Base-by-base conservation (phyloP, 208 protist genomes). In the Leishmania lainsoni region DNA sequence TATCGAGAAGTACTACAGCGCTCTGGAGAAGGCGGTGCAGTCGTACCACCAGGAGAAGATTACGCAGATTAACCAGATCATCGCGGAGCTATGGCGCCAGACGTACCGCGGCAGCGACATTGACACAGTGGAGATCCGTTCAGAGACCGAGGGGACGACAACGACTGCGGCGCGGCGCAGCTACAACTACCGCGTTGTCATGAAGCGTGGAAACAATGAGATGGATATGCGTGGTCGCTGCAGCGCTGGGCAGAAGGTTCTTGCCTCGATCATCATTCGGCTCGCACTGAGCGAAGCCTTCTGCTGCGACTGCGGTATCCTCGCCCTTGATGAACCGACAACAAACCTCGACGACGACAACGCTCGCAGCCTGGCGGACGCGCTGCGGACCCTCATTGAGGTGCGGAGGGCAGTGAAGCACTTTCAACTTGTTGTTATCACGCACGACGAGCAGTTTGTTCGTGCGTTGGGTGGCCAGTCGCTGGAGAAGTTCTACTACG, bases 351-450 rank as follows among this genome's bases (percentile, higher is more conserved):
- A 99, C 86, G 81, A 97, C 80, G 94, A 98, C 81, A 98, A 98
- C 72, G 91, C 94, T 42, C 90, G 87, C 39, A 93, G 92, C n/a
- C 90, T 98, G 14, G 94, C 93, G 3, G 92, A 94, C 59, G 83
- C 92, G 9, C 86, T 98, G 59, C 90, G 91, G 56, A 81, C 87
- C 10, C 86, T 98, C n/a, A 98, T 98, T 79, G 83, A 95, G 66
- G 86, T 81, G 17, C 90, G 94, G 56, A 88, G 93, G 29, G 83
- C 83, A 32, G 87, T 96, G 54, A 94, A 94, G 79, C 92, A 97
- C 81, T 98, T 99, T 74, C 99, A 99, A 93, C 90, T 99, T 0
- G 93, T 99, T 76, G 92, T 99, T n/a, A 99, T 99, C 84, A 99
- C 99, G 39, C 99, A 99, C 87, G 99, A 99, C 83, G 98, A 99